Evolutionary conservation across 805 yeast species (phyloP), one percentile per base, ranked within the genome.

Genomic region (Myxozyma neglecta): DNA sequence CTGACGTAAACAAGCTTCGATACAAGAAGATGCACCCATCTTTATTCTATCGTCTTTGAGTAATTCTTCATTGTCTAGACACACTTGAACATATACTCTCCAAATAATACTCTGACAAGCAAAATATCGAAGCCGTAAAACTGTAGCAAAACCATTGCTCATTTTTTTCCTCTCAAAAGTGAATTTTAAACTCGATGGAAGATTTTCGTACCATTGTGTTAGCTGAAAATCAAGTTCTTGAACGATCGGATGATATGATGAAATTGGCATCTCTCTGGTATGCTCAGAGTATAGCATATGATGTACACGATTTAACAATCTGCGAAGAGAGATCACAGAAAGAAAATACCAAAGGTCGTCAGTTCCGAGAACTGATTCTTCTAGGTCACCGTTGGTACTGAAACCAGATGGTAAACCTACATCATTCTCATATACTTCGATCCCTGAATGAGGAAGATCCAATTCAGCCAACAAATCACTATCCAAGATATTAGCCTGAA

Each of bases 341-440:
- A 61, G 48, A 47, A 57, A 56, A 34, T 57, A 61, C 64, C 64
- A 61, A 11, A 57, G n/a, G 20, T 61, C 64, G 20, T 61, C 64
- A 5, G 59, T 20, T 34, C 64, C 64, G 2, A 63, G 64, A 11
- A 50, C 50, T 4, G 36, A 35, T 8, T 36, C 39, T 5, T 50
- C 51, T 13, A 45, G 20, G 13, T 53, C 59, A 11, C 43, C 40
- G 39, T 34, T 6, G 16, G 53, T 24, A 7, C 10, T 10, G 20
- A 61, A 61, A 8, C 64, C 62, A 13, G 61, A 57, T 5, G 64
- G 64, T 4, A 61, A 43, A 18, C 62, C 61, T 24, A 61, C 58
- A 13, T 48, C 39, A 32, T 61, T 58, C 37, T 61, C 64, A 16
- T 42, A 39, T 40, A 46, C 3, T 29, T 61, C 64, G 6, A 61